These are phyloP conservation scores for Metarhizium rileyi DNA, from an alignment of 2,329 filamentous ascomycete genomes.

Conservation along the genomic window DNA sequence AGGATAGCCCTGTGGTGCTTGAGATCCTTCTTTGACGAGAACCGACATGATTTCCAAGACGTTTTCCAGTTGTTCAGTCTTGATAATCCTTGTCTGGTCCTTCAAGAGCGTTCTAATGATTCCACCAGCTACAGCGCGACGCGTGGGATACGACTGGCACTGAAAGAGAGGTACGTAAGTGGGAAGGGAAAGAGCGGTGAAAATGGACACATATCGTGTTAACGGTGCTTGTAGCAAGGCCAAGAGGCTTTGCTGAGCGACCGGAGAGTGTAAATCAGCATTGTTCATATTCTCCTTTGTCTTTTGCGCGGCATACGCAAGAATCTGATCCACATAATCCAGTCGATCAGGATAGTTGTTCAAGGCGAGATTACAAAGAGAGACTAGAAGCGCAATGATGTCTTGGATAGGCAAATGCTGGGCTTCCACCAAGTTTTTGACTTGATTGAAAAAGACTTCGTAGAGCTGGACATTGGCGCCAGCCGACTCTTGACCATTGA, in stretches of 20 bases:
- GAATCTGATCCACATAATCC: conserved; percentile 91
- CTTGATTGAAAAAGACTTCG: conserved; percentile 94
- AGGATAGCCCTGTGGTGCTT: conserved; percentile 74
- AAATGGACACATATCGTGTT: conserved; percentile 83
- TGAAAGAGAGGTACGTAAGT: conserved; percentile 86
- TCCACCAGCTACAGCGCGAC: conserved; percentile 82
- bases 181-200: conserved; percentile 89
- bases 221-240: conserved; percentile 85
- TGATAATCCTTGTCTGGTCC: conserved; percentile 71
- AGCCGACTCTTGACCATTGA: conserved; percentile 33
- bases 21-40: conserved; percentile 85
- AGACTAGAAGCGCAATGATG: conserved; percentile 88
- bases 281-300: conserved; percentile 85
- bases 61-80: conserved; percentile 71
- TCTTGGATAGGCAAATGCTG: conserved; percentile 90
- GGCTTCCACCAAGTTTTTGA: conserved; percentile 84
- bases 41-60: conserved; percentile 84
- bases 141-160: conserved; percentile 84
- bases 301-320: conserved; percentile 80
- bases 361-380: conserved; percentile 81
- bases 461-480: conserved; percentile 77
- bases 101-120: conserved; percentile 74
- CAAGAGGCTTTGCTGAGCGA: conserved; percentile 80
- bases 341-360: conserved; percentile 91
- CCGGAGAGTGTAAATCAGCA: conserved; percentile 82